Conservation (phyloP, 2,329 filamentous ascomycete genomes). For the Cadophora luteo-olivacea region DNA sequence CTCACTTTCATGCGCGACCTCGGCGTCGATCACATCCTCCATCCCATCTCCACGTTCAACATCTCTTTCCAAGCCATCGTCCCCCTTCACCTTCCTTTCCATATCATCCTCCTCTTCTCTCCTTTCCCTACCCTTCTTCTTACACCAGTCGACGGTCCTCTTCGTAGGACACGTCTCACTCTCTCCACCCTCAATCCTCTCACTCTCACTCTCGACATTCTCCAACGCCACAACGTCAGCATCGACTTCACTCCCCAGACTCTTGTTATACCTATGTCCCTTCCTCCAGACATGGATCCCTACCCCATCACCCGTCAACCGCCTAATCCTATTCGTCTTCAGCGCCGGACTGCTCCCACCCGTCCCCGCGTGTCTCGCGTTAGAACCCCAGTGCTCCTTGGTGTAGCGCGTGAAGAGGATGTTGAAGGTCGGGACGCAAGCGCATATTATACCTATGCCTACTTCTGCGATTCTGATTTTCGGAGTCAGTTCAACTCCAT, state of each 20-base stretch:
- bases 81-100: not conserved
- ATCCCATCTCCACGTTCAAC: not conserved
- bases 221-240: not conserved
- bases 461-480: conserved; percentile 33
- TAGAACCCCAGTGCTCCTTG: not conserved
- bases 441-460: conserved; percentile 40
- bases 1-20: not conserved
- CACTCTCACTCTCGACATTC: not conserved
- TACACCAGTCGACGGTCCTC: not conserved
- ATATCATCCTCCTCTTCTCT: not conserved
- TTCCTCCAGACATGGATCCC: not conserved
- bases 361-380: not conserved
- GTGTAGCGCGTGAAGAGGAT: conserved; percentile 29
- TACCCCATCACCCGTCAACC: not conserved
- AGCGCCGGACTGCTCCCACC: not conserved
- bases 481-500: conserved; percentile 5
- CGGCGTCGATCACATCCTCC: not conserved
- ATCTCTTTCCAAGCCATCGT: not conserved
- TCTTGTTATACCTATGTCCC: not conserved
- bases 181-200: not conserved
- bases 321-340: not conserved
- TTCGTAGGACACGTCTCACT: not conserved
- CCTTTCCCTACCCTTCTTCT: not conserved
- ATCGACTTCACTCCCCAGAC: not conserved
- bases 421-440: conserved; percentile 41